Base-by-base conservation (phyloP, 2,329 filamentous ascomycete genomes). In the Scedosporium aurantiacum region DNA sequence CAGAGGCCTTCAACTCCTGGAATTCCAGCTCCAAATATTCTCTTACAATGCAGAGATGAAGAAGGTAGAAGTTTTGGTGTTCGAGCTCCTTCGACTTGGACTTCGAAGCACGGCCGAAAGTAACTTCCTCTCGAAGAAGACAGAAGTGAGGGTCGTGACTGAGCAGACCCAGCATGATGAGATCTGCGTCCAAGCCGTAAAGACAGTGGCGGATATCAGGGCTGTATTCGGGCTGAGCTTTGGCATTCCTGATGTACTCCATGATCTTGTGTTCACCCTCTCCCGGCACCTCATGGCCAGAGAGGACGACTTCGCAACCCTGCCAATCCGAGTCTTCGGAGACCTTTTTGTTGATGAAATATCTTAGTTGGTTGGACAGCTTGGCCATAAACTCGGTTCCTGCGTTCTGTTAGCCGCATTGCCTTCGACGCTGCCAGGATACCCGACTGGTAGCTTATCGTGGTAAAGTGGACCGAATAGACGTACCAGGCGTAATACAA, bases 211-310 rank as follows among this genome's bases (percentile, higher is more conserved):
- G 90, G 64, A 96, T 85, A 70, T 99, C 97, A 58, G 90, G 83
- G 72, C 96, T 87, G 74, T 99, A 99, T 65, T 87, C 85, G 2
- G 90, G 90, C 74, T 99, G 94, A 57, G 93, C 91, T 79, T 97
- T 97, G 64, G 94, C 90, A 74, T 95, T 90, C 67, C 94, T 89
- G 74, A 99, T 99, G 75, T 99, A 99, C 75, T 99, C 95, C 94
- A 99, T 99, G 75, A 99, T 96, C 78, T 99, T 99, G 79, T 99
- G 94, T 75, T 99, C 94, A 68, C 94, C 94, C 76, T 99, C 95
- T 68, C 94, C 94, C 5, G 94, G 94, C 27, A 97, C 93, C 74
- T 99, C 95, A 71, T 99, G 95, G 61, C 95, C 94, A 5, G 94
- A 99, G 63, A 99, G 82, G 60, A 99, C 91, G 68, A 99, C 87